Base-by-base conservation (phyloP, 257 asterid genomes). In the Gentiana dahurica region DNA sequence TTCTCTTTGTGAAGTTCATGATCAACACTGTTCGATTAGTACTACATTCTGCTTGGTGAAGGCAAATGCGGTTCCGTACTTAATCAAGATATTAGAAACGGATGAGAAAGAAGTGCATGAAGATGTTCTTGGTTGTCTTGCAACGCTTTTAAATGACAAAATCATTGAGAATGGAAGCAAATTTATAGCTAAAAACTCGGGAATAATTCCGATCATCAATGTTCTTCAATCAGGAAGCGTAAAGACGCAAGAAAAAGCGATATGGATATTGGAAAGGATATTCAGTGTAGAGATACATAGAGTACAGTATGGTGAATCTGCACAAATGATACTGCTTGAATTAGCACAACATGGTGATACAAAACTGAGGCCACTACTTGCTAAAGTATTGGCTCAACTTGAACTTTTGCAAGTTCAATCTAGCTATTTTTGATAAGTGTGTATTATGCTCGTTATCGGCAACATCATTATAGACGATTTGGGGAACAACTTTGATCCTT, bases 331-430 rank as follows among this genome's bases (percentile, higher is more conserved):
- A 69, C 79, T 89, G 2, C 75, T 86, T 73, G 90, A 84, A 79
- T 63, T 86, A 60, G 90, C 89, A 58, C 93, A 82, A 51, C 75
- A 71, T 68, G 91, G 95, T 4, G 84, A 86, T 64, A 66, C 80
- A 45, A 45, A 60, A 62, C 64, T 89, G 73, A 87, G 86, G 52
- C 85, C 94, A 1, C 63, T 52, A 12, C 86, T 76, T 36, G 94
- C 88, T 35, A 79, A 75, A 71, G 59, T 86, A n/a, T 71, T 89
- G 77, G 97, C 94, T 46, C 95, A 84, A 68, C 87, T 89, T 69
- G 84, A 86, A 44, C 85, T 81, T 39, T 65, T 86, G 86, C 94
- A 81, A 72, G 46, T 36, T 57, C 91, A 83, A 65, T 86, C 94
- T 37, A 79, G 80, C 71, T 86, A 89, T 65, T 84, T 83, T 54